These are phyloP conservation scores for Neopestalotiopsis sp. DNA, from an alignment of 2,329 filamentous ascomycete species.

Conservation along the genomic window DNA sequence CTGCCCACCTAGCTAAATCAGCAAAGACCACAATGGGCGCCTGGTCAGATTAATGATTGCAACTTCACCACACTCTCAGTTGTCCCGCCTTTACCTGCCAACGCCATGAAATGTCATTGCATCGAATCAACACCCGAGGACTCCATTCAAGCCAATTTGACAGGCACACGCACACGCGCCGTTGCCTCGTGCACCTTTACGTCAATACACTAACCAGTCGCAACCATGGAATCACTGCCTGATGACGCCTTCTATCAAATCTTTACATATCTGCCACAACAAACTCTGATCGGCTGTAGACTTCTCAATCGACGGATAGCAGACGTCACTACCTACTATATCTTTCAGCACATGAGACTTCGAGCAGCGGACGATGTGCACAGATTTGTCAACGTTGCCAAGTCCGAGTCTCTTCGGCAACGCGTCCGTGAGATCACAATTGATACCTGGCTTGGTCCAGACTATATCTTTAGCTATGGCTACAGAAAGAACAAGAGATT, in stretches of 20 bases:
- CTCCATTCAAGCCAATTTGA: too few species aligned
- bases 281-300: constrained; percentile 10
- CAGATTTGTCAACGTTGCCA: constrained; percentile 15
- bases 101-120: too few species aligned
- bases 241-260: constrained; percentile 11
- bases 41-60: too few species aligned
- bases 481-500: not conserved
- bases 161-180: too few species aligned
- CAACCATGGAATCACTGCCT: not conserved
- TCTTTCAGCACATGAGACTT: constrained; percentile 17
- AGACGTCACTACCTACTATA: constrained; percentile 11
- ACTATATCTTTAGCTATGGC: not conserved
- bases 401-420: constrained; percentile 7
- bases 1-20: too few species aligned
- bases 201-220: too few species aligned
- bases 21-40: too few species aligned
- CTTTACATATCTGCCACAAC: not conserved
- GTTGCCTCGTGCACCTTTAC: too few species aligned
- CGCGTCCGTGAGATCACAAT: constrained; percentile 21
- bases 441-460: constrained; percentile 13
- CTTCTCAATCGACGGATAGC: constrained; percentile 15
- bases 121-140: too few species aligned
- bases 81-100: too few species aligned
- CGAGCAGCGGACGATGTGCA: not conserved
- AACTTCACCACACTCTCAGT: too few species aligned